phyloP scores from a whole-genome alignment of 2,329 filamentous ascomycete genomes.

The Clarireedia paspali region DNA sequence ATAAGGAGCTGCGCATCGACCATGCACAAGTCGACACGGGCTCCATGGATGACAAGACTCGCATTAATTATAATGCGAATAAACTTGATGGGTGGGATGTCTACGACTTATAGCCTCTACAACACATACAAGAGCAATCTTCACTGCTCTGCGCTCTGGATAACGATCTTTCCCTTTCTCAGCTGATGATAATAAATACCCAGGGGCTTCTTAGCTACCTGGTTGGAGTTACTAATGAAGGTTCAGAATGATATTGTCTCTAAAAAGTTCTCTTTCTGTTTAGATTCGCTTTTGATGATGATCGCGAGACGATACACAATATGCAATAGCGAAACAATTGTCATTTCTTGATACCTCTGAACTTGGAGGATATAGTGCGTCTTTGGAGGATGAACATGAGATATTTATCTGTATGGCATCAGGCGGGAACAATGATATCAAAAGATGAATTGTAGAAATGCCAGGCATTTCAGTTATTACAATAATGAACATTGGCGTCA shows the following conservation, averaged over 20 bases:
- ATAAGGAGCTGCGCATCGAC: conserved; percentile 58
- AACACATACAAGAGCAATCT: background rate
- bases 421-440: background rate
- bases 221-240: conserved; percentile 20
- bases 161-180: conserved; percentile 16
- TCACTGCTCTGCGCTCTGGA: conserved; percentile 18
- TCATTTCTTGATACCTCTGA: conserved; percentile 13
- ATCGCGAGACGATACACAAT: conserved; percentile 23
- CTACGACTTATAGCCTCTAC: conserved; percentile 46
- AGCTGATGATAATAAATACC: conserved; percentile 11
- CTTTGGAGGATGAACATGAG: conserved; percentile 6
- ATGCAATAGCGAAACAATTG: conserved; percentile 18
- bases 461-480: conserved; percentile 2
- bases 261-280: conserved; percentile 25
- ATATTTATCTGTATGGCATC: background rate
- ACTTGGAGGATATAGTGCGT: conserved; percentile 1
- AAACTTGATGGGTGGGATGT: conserved; percentile 57
- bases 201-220: conserved; percentile 17
- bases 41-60: background rate
- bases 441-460: background rate
- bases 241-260: conserved; percentile 23
- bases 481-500: background rate
- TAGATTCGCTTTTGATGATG: conserved; percentile 24
- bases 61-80: conserved; percentile 19
- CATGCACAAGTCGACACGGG: conserved; percentile 24